These are phyloP conservation scores for Mucuna pruriens DNA, from an alignment of 306 rosid species.

Conservation along the genomic window DNA sequence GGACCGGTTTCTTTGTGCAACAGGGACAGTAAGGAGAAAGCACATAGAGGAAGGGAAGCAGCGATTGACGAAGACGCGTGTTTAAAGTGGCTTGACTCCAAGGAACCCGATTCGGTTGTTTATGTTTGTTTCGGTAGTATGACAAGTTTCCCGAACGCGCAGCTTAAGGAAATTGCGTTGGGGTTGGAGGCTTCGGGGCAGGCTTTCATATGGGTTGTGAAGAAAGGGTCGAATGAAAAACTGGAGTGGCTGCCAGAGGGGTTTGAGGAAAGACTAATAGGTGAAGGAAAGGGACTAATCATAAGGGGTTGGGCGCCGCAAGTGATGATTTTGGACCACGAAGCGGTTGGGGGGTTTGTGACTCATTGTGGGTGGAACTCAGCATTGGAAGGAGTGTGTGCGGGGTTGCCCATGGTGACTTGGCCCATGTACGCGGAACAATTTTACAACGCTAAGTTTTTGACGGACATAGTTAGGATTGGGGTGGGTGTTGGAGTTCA, in stretches of 20 bases:
- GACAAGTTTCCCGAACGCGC: constrained; percentile 35
- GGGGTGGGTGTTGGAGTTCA: constrained; percentile 50
- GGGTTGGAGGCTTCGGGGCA: constrained; percentile 53
- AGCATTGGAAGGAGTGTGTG: constrained; percentile 46
- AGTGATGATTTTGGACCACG: constrained; percentile 51
- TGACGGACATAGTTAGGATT: constrained; percentile 36
- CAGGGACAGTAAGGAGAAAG: constrained; percentile 41
- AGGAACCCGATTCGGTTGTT: constrained; percentile 49
- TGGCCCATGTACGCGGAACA: constrained; percentile 55
- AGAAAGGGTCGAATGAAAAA: neutral
- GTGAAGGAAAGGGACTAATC: constrained; percentile 42
- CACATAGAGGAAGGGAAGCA: constrained; percentile 46
- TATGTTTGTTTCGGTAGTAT: constrained; percentile 55
- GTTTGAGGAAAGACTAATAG: constrained; percentile 43
- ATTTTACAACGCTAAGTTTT: constrained; percentile 50
- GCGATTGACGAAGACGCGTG: constrained; percentile 47
- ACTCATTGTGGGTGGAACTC: constrained; percentile 65
- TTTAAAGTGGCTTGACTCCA: constrained; percentile 52
- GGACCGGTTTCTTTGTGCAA: constrained; percentile 57
- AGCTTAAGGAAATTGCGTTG: constrained; percentile 53
- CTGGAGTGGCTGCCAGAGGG: constrained; percentile 51
- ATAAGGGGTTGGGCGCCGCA: constrained; percentile 62
- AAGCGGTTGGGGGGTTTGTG: constrained; percentile 50
- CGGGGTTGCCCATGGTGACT: constrained; percentile 50
- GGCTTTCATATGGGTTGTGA: constrained; percentile 56